phyloP scores from a whole-genome alignment of 1,284 basidiomycete genomes.

The Moesziomyces sp. region DNA sequence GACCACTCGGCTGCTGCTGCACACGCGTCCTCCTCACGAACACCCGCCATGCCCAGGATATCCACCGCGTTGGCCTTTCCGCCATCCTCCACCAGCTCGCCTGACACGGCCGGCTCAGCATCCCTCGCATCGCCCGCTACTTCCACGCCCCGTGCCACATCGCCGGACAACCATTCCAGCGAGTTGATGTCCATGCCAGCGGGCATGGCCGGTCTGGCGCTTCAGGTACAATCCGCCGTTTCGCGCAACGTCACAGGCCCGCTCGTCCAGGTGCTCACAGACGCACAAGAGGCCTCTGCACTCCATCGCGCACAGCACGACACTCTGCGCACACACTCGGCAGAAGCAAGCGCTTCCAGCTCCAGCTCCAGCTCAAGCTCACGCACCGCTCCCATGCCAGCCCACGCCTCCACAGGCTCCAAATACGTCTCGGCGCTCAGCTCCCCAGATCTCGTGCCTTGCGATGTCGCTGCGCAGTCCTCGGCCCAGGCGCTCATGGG shows the following conservation, averaged over 20 bases:
- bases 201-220: constrained; percentile 29
- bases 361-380: neutral
- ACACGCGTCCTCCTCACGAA: too few relatives aligned
- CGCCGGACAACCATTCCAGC: constrained; percentile 11
- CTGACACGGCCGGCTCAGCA: too few relatives aligned
- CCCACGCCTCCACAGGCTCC: constrained; percentile 15
- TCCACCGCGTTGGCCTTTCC: constrained; percentile 5
- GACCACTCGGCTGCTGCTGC: too few relatives aligned
- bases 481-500: constrained; percentile 9
- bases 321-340: neutral
- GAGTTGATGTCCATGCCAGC: constrained; percentile 11
- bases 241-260: constrained; percentile 43
- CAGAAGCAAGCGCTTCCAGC: constrained; percentile 2
- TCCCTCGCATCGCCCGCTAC: constrained; percentile 25
- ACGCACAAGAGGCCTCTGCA: constrained; percentile 24
- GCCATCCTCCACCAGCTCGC: neutral
- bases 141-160: constrained; percentile 36
- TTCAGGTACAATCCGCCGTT: constrained; percentile 44
- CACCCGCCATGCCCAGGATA: too few relatives aligned
- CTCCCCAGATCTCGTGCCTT: constrained; percentile 20
- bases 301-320: constrained; percentile 10
- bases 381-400: constrained; percentile 2
- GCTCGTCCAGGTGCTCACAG: constrained; percentile 36
- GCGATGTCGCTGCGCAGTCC: constrained; percentile 1
- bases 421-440: constrained; percentile 28